Evolutionary conservation across 495 filamentous ascomycete species (phyloP), one percentile per base, ranked within the genome.

Genomic region (Jackrogersella multiformis): DNA sequence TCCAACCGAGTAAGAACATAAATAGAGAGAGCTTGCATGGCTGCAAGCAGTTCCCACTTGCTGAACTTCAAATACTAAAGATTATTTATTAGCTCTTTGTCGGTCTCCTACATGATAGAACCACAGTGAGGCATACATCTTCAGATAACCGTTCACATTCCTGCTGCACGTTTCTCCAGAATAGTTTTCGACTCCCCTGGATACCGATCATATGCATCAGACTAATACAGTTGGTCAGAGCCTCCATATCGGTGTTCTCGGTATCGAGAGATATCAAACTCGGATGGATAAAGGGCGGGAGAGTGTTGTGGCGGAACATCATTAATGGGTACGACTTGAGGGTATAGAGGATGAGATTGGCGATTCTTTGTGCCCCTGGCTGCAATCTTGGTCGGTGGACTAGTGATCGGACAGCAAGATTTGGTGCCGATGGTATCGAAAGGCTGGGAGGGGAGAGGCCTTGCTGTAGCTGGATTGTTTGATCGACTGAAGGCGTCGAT

Each of bases 161-260:
- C 56, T 72, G 39, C 34, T 72, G 69, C 51, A 82, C 81, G 67
- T 82, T 81, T 51, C 20, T 38, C 52, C 52, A 84, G 63, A 84
- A 84, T 32, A 82, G 38, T 20, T 78, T 80, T 55, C 79, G 77
- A 68, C 74, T 80, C 13, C 75, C 76, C 44, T 65, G 64, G 28
- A 76, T 49, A 28, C 52, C 26, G 20, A 80, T 68, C 80, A 83
- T 81, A 63, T 78, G 77, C 42, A 82, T 56, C 64, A 83, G 45
- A 57, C 71, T 81, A 15, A 83, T 73, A 51, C 81, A 84, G 58
- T 82, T 84, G n/a, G 64, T 66, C 1, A 82, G 56, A 46, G 78
- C 74, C 61, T 81, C 79, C 73, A 79, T 74, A 16, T 55, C 16
- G 35, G 18, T 10, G 21, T 75, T 10, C 23, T 73, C 58, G 18